These are phyloP conservation scores for Penicillium sp. DNA, from an alignment of 2,329 filamentous ascomycete species.

Conservation along the genomic window DNA sequence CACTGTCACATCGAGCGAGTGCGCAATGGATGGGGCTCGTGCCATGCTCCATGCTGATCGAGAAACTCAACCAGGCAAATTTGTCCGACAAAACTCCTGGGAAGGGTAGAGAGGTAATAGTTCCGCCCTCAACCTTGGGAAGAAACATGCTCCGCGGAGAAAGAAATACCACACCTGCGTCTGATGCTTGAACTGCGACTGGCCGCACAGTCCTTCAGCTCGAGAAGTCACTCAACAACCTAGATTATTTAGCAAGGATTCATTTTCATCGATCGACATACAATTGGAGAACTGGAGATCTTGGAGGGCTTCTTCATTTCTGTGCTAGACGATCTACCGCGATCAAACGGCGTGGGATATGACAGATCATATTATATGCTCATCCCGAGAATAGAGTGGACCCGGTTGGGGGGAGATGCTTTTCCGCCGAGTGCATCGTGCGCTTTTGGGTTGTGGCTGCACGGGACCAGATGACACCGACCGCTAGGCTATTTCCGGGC, in stretches of 20 bases:
- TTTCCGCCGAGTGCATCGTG: not conserved
- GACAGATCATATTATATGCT: not conserved
- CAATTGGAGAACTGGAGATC: not conserved
- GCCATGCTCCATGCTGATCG: not conserved
- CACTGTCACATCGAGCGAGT: slow-evolving; percentile 10
- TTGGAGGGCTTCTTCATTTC: not conserved
- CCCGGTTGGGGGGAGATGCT: not conserved
- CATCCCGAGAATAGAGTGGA: not conserved
- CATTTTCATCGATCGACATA: not conserved
- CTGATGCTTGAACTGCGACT: not conserved
- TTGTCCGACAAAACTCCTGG: not conserved
- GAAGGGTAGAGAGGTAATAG: not conserved
- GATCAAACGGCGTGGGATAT: not conserved
- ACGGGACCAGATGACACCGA: not conserved
- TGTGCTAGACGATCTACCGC: not conserved
- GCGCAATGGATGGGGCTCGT: slow-evolving; percentile 7
- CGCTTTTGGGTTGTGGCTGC: not conserved
- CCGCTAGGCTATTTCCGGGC: not conserved
- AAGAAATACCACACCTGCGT: not conserved
- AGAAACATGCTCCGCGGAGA: not conserved
- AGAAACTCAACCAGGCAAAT: not conserved
- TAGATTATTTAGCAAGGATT: not conserved
- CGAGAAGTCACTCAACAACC: not conserved
- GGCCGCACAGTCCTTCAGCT: not conserved
- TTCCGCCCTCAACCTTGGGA: not conserved